Evolutionary conservation across 176 grass and related monocot genomes (phyloP), one percentile per base, ranked within the genome.

Genomic region (Oryza nivara): DNA sequence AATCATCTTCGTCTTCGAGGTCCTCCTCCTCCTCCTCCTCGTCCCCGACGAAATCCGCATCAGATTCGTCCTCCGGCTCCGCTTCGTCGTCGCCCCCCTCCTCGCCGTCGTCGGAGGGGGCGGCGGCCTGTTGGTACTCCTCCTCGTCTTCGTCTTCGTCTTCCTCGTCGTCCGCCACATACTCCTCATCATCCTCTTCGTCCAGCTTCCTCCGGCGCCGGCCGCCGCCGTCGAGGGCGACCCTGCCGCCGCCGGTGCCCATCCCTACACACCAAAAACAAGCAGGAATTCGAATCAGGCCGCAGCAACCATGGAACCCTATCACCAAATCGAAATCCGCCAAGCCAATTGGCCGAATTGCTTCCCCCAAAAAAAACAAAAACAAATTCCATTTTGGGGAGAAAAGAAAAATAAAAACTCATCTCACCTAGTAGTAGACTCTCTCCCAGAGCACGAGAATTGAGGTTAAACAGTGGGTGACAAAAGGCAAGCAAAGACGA

Each of bases 231-330:
- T 84, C 73, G 40, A 77, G 68, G 51, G 72, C 34, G 11, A 79
- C 72, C 82, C 89, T 72, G 56, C 56, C 52, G 54, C 89, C 70
- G 76, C 89, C 89, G 70, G 76, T 75, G n/a, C 35, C 84, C 90
- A 90, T 90, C 51, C 83, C 69, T 81, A 19, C 56, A 82, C 25
- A 63, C 49, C 15, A 16, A 56, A 56, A 56, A n/a, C 5, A 11
- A 36, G 65, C 56, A 60, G 68, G 67, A 73, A 71, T 47, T 36
- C 3, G 9, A 58, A 43, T 76, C 20, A 68, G 46, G 19, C 19
- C 7, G 56, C 7, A 19, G 56, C 56, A 9, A 20, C 56, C 56
- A 60, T 6, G 1, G 13, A 70, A 12, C 36, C 1, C 14, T 1
- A 3, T 4, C 2, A 1, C 35, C 36, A 45, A 38, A 58, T 56